These are phyloP conservation scores for Uronychia setigera DNA, from an alignment of 73 alveolate genomes.

Conservation along the genomic window DNA sequence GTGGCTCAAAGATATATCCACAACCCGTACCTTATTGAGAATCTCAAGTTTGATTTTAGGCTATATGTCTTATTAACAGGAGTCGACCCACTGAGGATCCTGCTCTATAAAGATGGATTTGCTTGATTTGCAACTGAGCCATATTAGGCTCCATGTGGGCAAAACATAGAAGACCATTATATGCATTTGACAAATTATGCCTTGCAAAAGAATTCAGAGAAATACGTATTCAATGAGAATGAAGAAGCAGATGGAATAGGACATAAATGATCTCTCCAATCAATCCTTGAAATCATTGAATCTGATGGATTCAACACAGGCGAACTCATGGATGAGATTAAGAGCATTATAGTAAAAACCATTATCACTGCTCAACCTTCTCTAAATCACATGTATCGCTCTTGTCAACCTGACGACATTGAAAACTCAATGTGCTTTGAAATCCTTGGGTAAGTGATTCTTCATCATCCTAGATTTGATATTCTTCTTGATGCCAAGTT, in stretches of 20 bases:
- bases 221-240: slow-evolving; percentile 69
- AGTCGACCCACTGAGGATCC: slow-evolving; percentile 82
- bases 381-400: slow-evolving; percentile 39
- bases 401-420: slow-evolving; percentile 53
- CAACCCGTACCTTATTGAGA: slow-evolving; percentile 70
- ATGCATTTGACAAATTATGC: slow-evolving; percentile 63
- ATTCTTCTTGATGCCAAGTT: slow-evolving; percentile 84
- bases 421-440: slow-evolving; percentile 65
- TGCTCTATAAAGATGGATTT: slow-evolving; percentile 78
- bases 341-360: slow-evolving; percentile 63
- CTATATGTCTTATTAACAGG: slow-evolving; percentile 73
- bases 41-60: slow-evolving; percentile 76
- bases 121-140: slow-evolving; percentile 87
- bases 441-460: slow-evolving; percentile 34
- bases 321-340: slow-evolving; percentile 34
- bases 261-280: slow-evolving; percentile 70
- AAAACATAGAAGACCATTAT: slow-evolving; percentile 1
- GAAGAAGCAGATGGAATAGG: slow-evolving; percentile 50
- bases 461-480: slow-evolving; percentile 77
- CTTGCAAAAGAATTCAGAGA: slow-evolving; percentile 49
- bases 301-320: slow-evolving; percentile 37
- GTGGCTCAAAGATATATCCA: slow-evolving; percentile 70
- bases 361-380: slow-evolving; percentile 51
- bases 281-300: slow-evolving; percentile 24
- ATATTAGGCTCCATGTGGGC: slow-evolving; percentile 8